These are phyloP conservation scores for Auricularia heimuer DNA, from an alignment of 768 basidiomycete genomes.

Conservation along the genomic window DNA sequence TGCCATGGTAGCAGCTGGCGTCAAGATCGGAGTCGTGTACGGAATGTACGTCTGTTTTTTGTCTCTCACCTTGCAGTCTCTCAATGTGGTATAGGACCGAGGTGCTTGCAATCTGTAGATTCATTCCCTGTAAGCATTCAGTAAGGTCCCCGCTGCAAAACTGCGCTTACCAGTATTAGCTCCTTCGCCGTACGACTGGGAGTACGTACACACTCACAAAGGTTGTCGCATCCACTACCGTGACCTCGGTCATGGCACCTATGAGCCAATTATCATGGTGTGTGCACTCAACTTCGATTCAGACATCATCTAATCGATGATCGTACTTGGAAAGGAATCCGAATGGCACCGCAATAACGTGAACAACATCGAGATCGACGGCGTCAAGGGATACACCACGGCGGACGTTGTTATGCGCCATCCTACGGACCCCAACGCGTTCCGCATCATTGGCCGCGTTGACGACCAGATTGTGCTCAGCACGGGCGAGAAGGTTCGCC, in stretches of 20 bases:
- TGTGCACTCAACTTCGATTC: neutral
- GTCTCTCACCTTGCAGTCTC: no score
- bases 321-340: slow-evolving; percentile 10
- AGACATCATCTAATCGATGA: neutral
- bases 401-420: slow-evolving; percentile 33
- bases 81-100: neutral
- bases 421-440: slow-evolving; percentile 27
- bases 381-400: slow-evolving; percentile 26
- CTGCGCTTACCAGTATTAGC: no score
- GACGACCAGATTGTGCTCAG: slow-evolving; percentile 38
- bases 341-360: slow-evolving; percentile 17
- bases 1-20: slow-evolving; percentile 13
- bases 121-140: neutral
- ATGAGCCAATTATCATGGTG: neutral
- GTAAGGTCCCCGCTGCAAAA: no score
- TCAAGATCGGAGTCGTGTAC: slow-evolving; percentile 11
- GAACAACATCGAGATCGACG: slow-evolving; percentile 24
- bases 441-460: slow-evolving; percentile 30
- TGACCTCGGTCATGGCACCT: slow-evolving; percentile 1
- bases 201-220: neutral
- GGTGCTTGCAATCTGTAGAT: neutral
- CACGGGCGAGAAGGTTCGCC: slow-evolving; percentile 29
- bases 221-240: neutral
- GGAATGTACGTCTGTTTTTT: neutral
- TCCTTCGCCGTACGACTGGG: neutral